Evolutionary conservation across 495 filamentous ascomycete species (phyloP).

Genomic region (Chlorociboria aeruginascens): DNA sequence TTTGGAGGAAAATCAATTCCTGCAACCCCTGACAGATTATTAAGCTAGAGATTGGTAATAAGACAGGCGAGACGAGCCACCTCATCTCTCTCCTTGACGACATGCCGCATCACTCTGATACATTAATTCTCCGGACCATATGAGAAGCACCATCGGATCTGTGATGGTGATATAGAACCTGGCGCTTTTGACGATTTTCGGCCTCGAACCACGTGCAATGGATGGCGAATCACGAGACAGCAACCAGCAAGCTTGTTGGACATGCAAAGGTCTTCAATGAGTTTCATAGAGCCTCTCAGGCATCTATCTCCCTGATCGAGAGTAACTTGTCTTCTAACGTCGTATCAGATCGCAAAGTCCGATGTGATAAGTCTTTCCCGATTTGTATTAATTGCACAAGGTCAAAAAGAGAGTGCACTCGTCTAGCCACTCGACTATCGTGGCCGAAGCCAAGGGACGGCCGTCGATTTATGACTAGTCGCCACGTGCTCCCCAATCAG

Average conservation of each 20-base stretch:
- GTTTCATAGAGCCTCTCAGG: background rate
- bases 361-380: constrained; percentile 13
- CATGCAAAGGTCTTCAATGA: background rate
- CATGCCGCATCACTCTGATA: too few species aligned
- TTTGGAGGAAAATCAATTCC: too few species aligned
- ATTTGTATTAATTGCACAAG: constrained; percentile 13
- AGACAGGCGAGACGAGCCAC: too few species aligned
- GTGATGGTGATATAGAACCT: too few species aligned
- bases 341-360: constrained; percentile 12
- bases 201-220: too few species aligned
- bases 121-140: too few species aligned
- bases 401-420: constrained; percentile 9
- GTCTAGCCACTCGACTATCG: constrained; percentile 17
- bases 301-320: background rate
- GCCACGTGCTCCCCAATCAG: background rate
- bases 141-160: too few species aligned
- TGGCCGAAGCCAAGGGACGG: constrained; percentile 14
- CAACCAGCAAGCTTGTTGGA: background rate
- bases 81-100: too few species aligned
- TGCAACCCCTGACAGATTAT: too few species aligned
- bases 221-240: background rate
- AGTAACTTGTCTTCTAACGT: background rate
- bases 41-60: too few species aligned
- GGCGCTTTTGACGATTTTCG: too few species aligned
- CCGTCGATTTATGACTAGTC: background rate